A percentile compares a stretch with the other conserved stretches of the same genome.
These are phyloP conservation scores for Zymoseptoria passerinii DNA, from an alignment of 2,329 filamentous ascomycete genomes.

Conservation along the genomic window DNA sequence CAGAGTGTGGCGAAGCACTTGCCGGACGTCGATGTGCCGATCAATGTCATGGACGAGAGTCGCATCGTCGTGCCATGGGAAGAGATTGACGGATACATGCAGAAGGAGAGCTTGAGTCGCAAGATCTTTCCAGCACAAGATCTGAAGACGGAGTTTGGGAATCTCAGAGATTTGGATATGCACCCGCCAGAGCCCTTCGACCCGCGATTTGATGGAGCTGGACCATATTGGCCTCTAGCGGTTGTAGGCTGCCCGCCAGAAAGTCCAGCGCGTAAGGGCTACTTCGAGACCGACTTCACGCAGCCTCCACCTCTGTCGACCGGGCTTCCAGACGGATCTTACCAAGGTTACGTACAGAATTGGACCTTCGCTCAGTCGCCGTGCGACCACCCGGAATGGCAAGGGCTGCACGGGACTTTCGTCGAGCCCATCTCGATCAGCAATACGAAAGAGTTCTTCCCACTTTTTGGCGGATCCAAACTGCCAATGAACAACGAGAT, in stretches of 20 bases:
- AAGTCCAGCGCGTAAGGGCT: conserved; percentile 30
- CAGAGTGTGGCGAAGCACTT: conserved; percentile 31
- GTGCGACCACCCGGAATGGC: conserved; percentile 39
- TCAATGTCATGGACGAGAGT: conserved; percentile 45
- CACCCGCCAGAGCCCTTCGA: conserved; percentile 21
- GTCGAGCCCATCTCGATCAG: conserved; percentile 41
- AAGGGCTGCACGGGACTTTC: conserved; percentile 41
- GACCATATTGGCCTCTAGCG: conserved; percentile 37
- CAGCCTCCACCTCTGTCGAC: conserved; percentile 29
- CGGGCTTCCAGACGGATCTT: conserved; percentile 27
- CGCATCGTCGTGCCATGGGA: conserved; percentile 42
- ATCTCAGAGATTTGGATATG: conserved; percentile 22
- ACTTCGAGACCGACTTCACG: conserved; percentile 32
- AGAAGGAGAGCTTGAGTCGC: conserved; percentile 25
- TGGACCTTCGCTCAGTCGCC: conserved; percentile 39
- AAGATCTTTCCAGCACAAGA: conserved; percentile 23
- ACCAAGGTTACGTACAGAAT: conserved; percentile 41
- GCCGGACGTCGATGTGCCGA: conserved; percentile 41
- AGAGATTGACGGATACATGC: conserved; percentile 34
- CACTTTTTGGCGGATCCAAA: conserved; percentile 45
- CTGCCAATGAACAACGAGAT: conserved; percentile 46
- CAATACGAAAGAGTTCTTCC: conserved; percentile 39
- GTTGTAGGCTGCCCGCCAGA: conserved; percentile 35
- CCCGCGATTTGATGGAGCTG: conserved; percentile 26
- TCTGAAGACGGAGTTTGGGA: conserved; percentile 25